Evolutionary conservation across 805 yeast species (phyloP).

Genomic region (Candida caryicola): DNA sequence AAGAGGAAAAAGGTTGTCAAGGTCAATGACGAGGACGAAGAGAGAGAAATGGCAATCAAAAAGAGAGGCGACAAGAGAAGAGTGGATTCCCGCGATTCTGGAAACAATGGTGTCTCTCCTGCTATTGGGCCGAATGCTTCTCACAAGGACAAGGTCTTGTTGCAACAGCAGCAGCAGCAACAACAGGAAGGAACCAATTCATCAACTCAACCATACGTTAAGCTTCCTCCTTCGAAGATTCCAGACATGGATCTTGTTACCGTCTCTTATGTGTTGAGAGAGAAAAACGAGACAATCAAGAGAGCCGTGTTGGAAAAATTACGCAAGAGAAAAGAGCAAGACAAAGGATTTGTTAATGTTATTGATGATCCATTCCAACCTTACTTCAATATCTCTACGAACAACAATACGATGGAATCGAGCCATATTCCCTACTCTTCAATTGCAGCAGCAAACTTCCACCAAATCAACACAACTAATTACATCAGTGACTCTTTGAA

Average conservation of each 20-base stretch:
- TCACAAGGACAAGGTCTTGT: conserved; percentile 11
- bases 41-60: conserved; percentile 18
- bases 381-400: conserved; percentile 61
- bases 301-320: conserved; percentile 85
- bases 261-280: conserved; percentile 68
- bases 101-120: conserved; percentile 6
- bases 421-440: conserved; percentile 78
- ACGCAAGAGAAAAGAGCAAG: conserved; percentile 65
- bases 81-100: conserved; percentile 17
- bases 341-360: conserved; percentile 74
- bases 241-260: conserved; percentile 90
- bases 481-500: conserved; percentile 43
- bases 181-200: conserved; percentile 13
- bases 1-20: conserved; percentile 57
- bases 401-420: conserved; percentile 50
- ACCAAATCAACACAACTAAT: conserved; percentile 61
- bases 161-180: conserved; percentile 11
- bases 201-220: conserved; percentile 73
- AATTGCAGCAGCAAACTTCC: conserved; percentile 61
- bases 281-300: conserved; percentile 73
- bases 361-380: conserved; percentile 89
- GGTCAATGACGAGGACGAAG: conserved; percentile 37
- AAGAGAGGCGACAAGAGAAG: conserved; percentile 22
- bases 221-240: conserved; percentile 83
- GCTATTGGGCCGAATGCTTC: conserved; percentile 13